These are phyloP conservation scores for Rubia tinctorum DNA, from an alignment of 305 asterid genomes.

Conservation along the genomic window DNA sequence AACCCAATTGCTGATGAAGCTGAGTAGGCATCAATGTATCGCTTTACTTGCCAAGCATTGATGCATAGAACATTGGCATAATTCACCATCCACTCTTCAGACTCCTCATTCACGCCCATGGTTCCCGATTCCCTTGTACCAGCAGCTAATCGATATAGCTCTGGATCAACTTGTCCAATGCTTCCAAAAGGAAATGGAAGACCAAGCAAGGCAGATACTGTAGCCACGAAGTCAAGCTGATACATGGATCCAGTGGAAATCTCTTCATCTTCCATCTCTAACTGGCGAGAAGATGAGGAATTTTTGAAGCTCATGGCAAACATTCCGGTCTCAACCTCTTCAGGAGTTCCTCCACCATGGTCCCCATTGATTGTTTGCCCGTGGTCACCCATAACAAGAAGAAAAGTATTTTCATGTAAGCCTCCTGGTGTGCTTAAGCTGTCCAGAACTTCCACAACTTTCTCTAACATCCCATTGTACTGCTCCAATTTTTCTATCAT, in stretches of 20 bases:
- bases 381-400: constrained; percentile 98
- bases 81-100: constrained; percentile 60
- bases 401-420: constrained; percentile 89
- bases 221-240: constrained; percentile 94
- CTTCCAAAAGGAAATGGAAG: constrained; percentile 97
- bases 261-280: constrained; percentile 56
- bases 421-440: constrained; percentile 84
- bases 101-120: constrained; percentile 29
- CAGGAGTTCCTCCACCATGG: constrained; percentile 97
- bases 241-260: constrained; percentile 65
- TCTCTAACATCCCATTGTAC: constrained; percentile 74
- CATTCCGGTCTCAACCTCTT: constrained; percentile 95
- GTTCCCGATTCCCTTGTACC: constrained; percentile 46
- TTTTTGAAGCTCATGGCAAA: constrained; percentile 76
- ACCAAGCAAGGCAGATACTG: constrained; percentile 88
- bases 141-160: constrained; percentile 72
- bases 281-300: constrained; percentile 47
- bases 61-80: constrained; percentile 83
- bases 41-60: constrained; percentile 99
- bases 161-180: constrained; percentile 86
- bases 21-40: constrained; percentile 90
- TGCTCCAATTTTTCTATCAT: constrained; percentile 89
- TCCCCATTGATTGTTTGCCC: constrained; percentile 97
- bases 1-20: constrained; percentile 87
- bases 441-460: constrained; percentile 67